These are phyloP conservation scores for Tulasnella sp. DNA, from an alignment of 768 basidiomycete species.

Conservation along the genomic window DNA sequence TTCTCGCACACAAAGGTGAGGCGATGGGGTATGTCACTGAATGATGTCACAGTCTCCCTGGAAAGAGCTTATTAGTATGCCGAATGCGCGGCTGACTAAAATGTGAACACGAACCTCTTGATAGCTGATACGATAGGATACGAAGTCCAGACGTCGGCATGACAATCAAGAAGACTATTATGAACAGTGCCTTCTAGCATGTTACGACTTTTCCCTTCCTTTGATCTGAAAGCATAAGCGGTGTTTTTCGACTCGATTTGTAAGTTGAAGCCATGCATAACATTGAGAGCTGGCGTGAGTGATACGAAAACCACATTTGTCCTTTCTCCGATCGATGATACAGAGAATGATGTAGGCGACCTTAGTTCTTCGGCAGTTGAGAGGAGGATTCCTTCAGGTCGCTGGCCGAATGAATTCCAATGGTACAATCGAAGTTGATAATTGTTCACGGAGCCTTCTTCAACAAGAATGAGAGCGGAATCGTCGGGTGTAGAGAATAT, in stretches of 20 bases:
- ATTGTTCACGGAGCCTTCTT: constrained; percentile 11
- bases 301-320: constrained; percentile 33
- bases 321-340: constrained; percentile 38
- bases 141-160: constrained; percentile 12
- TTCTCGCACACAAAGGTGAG: constrained; percentile 6
- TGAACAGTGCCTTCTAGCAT: neutral
- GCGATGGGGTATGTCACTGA: constrained; percentile 16
- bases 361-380: constrained; percentile 20
- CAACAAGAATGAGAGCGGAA: constrained; percentile 34
- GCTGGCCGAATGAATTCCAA: constrained; percentile 44
- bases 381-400: constrained; percentile 32
- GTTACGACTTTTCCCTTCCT: constrained; percentile 26
- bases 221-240: constrained; percentile 43
- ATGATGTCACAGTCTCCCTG: constrained; percentile 25
- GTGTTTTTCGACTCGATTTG: constrained; percentile 44
- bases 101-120: neutral
- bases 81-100: too few species aligned
- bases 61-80: neutral
- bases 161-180: constrained; percentile 11
- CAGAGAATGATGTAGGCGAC: constrained; percentile 17
- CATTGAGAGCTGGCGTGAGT: constrained; percentile 26
- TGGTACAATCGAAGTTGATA: constrained; percentile 34
- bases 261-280: constrained; percentile 34
- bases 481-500: constrained; percentile 42
- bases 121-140: constrained; percentile 12